Evolutionary conservation across 306 rosid genomes (phyloP).

Genomic region (Boehmeria nivea): DNA sequence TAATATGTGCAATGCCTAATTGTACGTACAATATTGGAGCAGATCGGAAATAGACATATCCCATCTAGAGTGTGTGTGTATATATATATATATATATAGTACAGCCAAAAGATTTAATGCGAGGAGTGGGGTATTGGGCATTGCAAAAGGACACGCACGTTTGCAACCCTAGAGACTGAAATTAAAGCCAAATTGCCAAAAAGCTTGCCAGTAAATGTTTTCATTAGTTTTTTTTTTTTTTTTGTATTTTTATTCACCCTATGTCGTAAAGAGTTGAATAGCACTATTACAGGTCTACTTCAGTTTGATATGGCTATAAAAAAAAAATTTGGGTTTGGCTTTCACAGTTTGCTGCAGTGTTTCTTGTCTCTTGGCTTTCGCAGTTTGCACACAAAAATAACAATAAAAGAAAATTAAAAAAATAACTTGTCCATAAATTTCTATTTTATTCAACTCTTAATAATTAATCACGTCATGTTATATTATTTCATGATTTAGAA

Average conservation of each 20-base stretch:
- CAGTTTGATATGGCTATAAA: not conserved
- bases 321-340: not conserved
- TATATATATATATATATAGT: not conserved
- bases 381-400: too few species aligned
- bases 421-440: too few species aligned
- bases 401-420: too few species aligned
- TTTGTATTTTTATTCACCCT: too few species aligned
- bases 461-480: too few species aligned
- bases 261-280: not conserved
- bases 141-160: conserved; percentile 9
- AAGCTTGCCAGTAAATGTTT: not conserved
- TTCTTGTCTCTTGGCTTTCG: too few species aligned
- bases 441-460: too few species aligned
- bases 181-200: conserved; percentile 7
- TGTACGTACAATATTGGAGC: not conserved
- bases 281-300: not conserved
- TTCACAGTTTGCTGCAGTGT: conserved; percentile 3
- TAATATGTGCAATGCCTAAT: not conserved
- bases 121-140: conserved; percentile 9
- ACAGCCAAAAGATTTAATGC: conserved; percentile 9
- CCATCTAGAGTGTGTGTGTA: not conserved
- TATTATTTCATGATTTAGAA: too few species aligned
- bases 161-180: conserved; percentile 10
- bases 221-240: too few species aligned
- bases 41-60: not conserved